Evolutionary conservation across 1,284 basidiomycete species (phyloP), one percentile per base, ranked within the genome.

Genomic region (Leccinum fuscescens): DNA sequence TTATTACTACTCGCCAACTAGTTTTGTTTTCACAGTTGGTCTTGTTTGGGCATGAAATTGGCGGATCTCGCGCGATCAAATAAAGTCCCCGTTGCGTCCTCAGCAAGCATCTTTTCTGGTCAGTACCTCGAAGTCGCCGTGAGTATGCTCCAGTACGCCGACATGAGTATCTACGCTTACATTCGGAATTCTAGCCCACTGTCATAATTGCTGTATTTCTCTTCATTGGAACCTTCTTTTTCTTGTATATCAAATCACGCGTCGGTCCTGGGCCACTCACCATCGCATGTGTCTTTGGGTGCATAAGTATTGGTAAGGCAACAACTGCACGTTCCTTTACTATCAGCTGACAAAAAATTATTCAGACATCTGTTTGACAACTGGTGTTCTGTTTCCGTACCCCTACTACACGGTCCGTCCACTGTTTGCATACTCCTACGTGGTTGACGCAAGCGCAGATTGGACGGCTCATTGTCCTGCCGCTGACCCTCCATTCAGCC

Each of bases 211-310:
- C 78, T 3, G 73, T 86, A 29, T 93, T 91, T 66, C 77, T 92
- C 4, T 87, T 89, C 65, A 51, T 88, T 6, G 90, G 88, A 2
- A 83, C 79, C 51, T 77, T 78, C 0, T 75, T 85, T 58, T 80
- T 89, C 51, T 69, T 90, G n/a, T 92, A 83, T 69, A 71, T 90
- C 64, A 88, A 83, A 69, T 83, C 84, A 2, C 76, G 82, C 31
- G 73, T 82, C 62, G 86, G 88, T 3, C 88, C 88, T 0, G 84
- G 88, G 0, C 89, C 88, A 0, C 87, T 86, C 68, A 72, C 83
- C 4, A 80, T 88, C 60, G 82, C 86, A 0, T 78, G 75, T 35
- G 74, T 90, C 6, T 80, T 91, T 55, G 82, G 77, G 17, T 88
- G 82, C 66, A 83, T 87, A 58, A 80, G 79, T 63, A 60, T 86